These are phyloP conservation scores for Phytomonas francai DNA, from an alignment of 208 protist species.

Conservation along the genomic window DNA sequence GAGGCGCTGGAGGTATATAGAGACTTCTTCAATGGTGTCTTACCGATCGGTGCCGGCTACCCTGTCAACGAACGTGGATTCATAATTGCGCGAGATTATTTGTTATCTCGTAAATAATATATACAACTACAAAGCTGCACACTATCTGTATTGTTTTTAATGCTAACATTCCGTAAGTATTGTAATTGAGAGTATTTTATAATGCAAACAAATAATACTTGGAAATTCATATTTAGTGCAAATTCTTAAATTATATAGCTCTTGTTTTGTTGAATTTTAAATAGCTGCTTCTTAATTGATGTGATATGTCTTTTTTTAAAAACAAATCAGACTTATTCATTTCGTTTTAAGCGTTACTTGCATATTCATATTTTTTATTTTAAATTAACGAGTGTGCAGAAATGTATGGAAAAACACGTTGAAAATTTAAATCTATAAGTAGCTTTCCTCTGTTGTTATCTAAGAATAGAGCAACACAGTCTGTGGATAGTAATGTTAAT, in stretches of 20 bases:
- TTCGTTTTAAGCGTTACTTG: no score
- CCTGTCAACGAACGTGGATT: conserved; percentile 78
- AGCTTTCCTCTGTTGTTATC: no score
- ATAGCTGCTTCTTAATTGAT: conserved; percentile 1
- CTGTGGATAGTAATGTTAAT: no score
- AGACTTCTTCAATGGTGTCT: conserved; percentile 71
- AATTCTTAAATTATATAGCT: conserved; percentile 5
- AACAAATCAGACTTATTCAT: not conserved
- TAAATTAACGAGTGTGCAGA: no score
- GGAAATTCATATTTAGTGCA: not conserved
- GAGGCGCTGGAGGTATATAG: conserved; percentile 86
- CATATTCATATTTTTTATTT: no score
- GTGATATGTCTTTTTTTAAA: conserved; percentile 10
- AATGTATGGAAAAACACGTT: no score
- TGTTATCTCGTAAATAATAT: conserved; percentile 21
- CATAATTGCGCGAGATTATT: conserved; percentile 75
- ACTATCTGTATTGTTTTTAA: not conserved
- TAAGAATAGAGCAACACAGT: no score
- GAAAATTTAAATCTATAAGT: no score
- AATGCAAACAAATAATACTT: not conserved
- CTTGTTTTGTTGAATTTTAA: conserved; percentile 3
- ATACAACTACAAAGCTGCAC: not conserved
- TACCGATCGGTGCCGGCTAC: conserved; percentile 63
- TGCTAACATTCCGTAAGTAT: conserved; percentile 5
- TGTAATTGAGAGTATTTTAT: conserved; percentile 8